A percentile compares a stretch with the other conserved stretches of the same genome.
Evolutionary conservation across 805 yeast species (phyloP).

Genomic region (Naumovozyma castellii): DNA sequence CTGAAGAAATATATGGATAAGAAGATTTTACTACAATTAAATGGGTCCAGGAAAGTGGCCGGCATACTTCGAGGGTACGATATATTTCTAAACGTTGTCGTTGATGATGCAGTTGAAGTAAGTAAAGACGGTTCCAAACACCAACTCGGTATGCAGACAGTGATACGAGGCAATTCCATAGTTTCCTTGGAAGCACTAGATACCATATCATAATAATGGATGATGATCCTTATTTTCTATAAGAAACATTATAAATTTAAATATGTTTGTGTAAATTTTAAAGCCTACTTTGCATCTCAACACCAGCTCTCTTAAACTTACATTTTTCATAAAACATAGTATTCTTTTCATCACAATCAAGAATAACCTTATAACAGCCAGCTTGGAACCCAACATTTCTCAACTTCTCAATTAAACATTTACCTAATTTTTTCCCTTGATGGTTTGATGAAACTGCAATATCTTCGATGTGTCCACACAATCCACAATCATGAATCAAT

Average conservation of each 20-base stretch:
- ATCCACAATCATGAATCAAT: conserved; percentile 73
- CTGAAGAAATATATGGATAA: conserved; percentile 66
- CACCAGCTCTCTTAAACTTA: conserved; percentile 57
- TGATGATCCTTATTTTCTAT: too few relatives aligned
- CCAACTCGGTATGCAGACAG: conserved; percentile 54
- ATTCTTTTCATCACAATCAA: conserved; percentile 82
- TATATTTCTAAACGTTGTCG: conserved; percentile 59
- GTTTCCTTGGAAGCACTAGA: conserved; percentile 53
- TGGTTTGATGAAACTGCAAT: conserved; percentile 66
- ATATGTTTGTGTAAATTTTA: too few relatives aligned
- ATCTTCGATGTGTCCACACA: conserved; percentile 92
- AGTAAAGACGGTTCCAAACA: conserved; percentile 39
- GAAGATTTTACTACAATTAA: conserved; percentile 60
- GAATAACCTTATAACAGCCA: conserved; percentile 81
- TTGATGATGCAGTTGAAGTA: conserved; percentile 64
- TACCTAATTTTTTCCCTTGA: conserved; percentile 81
- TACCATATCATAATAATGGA: conserved; percentile 7
- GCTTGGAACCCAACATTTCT: conserved; percentile 44
- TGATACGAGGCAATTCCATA: conserved; percentile 71
- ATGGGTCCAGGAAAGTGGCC: conserved; percentile 67
- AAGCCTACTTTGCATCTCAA: conserved; percentile 48
- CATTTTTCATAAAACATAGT: conserved; percentile 84
- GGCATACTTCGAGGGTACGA: conserved; percentile 85
- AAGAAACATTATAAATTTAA: too few relatives aligned
- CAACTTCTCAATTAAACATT: conserved; percentile 51